These are phyloP conservation scores for Melastoma candidum DNA, from an alignment of 441 rosid genomes.

Conservation along the genomic window DNA sequence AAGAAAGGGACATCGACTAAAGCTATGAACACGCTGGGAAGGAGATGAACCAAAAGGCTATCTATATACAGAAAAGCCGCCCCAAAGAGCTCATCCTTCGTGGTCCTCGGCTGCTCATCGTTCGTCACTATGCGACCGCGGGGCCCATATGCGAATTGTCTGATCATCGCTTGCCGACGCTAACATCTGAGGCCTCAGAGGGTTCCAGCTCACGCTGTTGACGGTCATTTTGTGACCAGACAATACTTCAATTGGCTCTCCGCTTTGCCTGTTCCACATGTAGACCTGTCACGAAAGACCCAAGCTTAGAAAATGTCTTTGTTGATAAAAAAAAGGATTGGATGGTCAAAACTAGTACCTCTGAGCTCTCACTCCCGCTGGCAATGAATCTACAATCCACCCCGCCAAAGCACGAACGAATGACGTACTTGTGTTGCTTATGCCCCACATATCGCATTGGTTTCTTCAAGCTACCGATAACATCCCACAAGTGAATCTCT, in stretches of 20 bases:
- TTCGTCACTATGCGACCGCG: slow-evolving; percentile 10
- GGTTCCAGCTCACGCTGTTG: slow-evolving; percentile 88
- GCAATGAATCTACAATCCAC: slow-evolving; percentile 67
- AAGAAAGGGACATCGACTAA: no score
- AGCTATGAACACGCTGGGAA: no score
- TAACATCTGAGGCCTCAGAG: slow-evolving; percentile 56
- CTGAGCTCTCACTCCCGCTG: slow-evolving; percentile 80
- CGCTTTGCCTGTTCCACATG: slow-evolving; percentile 51
- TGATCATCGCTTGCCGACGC: slow-evolving; percentile 92
- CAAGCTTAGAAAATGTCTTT: no score
- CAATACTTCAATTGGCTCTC: slow-evolving; percentile 56
- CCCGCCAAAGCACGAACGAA: slow-evolving; percentile 91
- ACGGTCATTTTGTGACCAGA: slow-evolving; percentile 73
- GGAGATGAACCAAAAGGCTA: no score
- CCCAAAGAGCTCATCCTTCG: no score
- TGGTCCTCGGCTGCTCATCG: no score
- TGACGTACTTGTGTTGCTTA: slow-evolving; percentile 66
- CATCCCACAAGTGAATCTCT: slow-evolving; percentile 91
- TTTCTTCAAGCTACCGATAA: slow-evolving; percentile 51
- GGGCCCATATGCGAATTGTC: slow-evolving; percentile 79
- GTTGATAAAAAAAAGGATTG: neutral
- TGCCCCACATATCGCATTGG: slow-evolving; percentile 63
- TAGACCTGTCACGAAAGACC: slow-evolving; percentile 39
- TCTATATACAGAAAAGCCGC: no score
- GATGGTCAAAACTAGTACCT: slow-evolving; percentile 30